These are phyloP conservation scores for Geoglossum glabrum DNA, from an alignment of 495 filamentous ascomycete genomes.

Conservation along the genomic window DNA sequence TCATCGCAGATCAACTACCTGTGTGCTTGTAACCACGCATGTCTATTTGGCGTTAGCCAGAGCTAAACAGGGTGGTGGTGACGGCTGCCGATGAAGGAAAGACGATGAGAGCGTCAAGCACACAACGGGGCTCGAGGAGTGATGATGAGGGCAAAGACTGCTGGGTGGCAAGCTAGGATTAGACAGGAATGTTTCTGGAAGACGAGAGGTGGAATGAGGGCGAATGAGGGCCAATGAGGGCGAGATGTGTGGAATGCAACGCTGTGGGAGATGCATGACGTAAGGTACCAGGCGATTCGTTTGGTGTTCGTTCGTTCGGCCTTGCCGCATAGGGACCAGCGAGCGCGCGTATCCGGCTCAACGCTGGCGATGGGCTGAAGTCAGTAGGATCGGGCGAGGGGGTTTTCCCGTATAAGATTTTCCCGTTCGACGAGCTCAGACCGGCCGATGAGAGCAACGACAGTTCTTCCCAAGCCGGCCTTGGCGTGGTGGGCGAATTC, in stretches of 20 bases:
- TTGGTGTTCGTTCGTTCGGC: background rate
- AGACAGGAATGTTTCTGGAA: background rate
- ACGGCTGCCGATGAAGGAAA: background rate
- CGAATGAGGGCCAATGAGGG: background rate
- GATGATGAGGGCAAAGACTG: background rate
- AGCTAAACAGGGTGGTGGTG: background rate
- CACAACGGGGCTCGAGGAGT: background rate
- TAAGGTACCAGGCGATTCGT: background rate
- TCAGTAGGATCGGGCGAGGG: too few relatives aligned
- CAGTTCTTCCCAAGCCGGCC: too few relatives aligned
- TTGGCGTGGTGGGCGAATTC: too few relatives aligned
- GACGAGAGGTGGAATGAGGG: background rate
- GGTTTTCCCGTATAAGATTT: too few relatives aligned
- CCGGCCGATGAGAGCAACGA: too few relatives aligned
- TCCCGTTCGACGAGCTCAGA: too few relatives aligned
- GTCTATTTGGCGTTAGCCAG: background rate
- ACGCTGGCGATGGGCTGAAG: too few relatives aligned
- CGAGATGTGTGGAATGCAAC: background rate
- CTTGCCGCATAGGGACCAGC: background rate
- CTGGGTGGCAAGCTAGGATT: background rate
- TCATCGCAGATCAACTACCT: background rate
- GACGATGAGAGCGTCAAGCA: background rate
- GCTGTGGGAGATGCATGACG: background rate
- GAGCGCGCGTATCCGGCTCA: too few relatives aligned
- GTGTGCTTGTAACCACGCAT: background rate